Evolutionary conservation across 1,139 yeast genomes (phyloP).

Genomic region (Barnettozyma hawaiiensis): DNA sequence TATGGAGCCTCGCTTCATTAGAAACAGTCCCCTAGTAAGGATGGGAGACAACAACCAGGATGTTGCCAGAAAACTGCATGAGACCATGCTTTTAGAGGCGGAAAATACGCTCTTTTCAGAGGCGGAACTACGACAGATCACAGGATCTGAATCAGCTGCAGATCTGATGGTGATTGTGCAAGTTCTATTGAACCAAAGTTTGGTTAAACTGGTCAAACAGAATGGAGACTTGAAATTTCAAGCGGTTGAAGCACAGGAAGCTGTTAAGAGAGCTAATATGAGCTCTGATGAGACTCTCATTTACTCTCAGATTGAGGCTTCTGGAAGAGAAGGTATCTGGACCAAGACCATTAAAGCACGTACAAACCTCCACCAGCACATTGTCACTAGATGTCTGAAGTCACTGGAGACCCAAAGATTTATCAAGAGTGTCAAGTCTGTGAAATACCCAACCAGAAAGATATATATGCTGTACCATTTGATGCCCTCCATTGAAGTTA

Average conservation of each 20-base stretch:
- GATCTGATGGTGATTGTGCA: conserved; percentile 60
- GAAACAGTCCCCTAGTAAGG: not conserved
- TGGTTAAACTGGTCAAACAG: conserved; percentile 61
- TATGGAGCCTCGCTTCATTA: too few relatives aligned
- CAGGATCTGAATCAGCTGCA: conserved; percentile 20
- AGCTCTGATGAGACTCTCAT: conserved; percentile 85
- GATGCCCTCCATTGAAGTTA: conserved; percentile 91
- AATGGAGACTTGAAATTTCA: conserved; percentile 68
- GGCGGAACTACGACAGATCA: conserved; percentile 19
- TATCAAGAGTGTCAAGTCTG: conserved; percentile 87
- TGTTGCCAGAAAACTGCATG: conserved; percentile 17
- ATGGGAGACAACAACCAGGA: conserved; percentile 12
- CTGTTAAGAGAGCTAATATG: conserved; percentile 69
- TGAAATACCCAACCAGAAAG: conserved; percentile 93
- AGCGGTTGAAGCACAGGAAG: conserved; percentile 62
- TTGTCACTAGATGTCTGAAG: conserved; percentile 81
- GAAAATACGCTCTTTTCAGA: conserved; percentile 18
- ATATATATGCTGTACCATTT: conserved; percentile 91
- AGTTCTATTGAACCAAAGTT: conserved; percentile 55
- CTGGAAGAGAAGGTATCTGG: conserved; percentile 96
- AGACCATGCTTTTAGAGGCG: conserved; percentile 18
- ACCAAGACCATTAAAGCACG: conserved; percentile 87
- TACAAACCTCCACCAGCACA: conserved; percentile 89
- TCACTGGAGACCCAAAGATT: conserved; percentile 75
- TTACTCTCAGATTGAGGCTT: conserved; percentile 84